phyloP scores from a whole-genome alignment of 352 stramenopile genomes.

The Thalassiosira pacifica region DNA sequence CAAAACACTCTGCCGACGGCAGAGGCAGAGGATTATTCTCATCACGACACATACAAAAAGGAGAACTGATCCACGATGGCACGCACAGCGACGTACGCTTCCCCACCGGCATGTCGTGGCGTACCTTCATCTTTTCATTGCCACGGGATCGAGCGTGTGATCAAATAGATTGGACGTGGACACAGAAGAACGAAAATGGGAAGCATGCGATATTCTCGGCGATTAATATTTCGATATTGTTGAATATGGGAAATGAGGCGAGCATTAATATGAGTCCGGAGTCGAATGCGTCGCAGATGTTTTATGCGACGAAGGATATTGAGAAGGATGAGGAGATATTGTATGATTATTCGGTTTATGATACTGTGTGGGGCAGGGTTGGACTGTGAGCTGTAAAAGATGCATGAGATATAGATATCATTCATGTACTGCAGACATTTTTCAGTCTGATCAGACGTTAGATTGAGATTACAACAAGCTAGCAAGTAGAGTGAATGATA shows the following conservation, averaged over 20 bases:
- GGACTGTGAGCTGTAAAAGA: conserved; percentile 5
- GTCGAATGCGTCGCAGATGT: not conserved
- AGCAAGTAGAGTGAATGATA: too few relatives aligned
- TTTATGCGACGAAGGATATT: conserved; percentile 39
- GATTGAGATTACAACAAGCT: too few relatives aligned
- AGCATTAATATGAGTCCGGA: conserved; percentile 24
- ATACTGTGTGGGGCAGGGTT: conserved; percentile 36
- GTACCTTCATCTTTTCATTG: conserved; percentile 35
- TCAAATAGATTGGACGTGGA: conserved; percentile 40
- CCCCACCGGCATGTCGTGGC: conserved; percentile 20
- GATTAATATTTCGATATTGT: conserved; percentile 24
- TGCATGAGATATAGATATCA: not conserved
- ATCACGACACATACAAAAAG: conserved; percentile 30
- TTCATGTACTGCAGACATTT: too few relatives aligned
- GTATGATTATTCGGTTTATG: conserved; percentile 40
- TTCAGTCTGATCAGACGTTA: too few relatives aligned
- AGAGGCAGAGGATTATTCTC: conserved; percentile 42
- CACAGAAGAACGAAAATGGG: conserved; percentile 21
- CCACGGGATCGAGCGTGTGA: conserved; percentile 44
- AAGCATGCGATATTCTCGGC: conserved; percentile 10
- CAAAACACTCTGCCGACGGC: not conserved
- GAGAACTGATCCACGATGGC: conserved; percentile 53
- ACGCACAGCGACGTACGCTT: conserved; percentile 26
- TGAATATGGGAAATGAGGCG: conserved; percentile 23
- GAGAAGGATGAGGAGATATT: conserved; percentile 40